Evolutionary conservation across 2,329 filamentous ascomycete species (phyloP), one percentile per base, ranked within the genome.

Genomic region (Fusarium brevicatenulatum): DNA sequence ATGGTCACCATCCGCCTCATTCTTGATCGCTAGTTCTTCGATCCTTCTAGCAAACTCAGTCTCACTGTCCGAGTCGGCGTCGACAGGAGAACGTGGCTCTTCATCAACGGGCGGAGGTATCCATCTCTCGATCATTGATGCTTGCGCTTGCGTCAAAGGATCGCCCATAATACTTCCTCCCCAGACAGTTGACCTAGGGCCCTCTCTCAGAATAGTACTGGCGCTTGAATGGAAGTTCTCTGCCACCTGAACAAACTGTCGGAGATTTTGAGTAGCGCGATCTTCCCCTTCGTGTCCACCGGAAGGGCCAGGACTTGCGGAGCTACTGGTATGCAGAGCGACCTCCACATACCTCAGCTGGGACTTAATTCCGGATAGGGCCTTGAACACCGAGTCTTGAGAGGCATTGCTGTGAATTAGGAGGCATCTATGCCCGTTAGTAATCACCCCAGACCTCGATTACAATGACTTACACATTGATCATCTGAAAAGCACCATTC

Each of bases 371-470:
- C 16, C 16, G 3, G 30, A 34, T 21, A 50, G 47, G 16, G 7
- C 47, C 30, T 34, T 50, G 21, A 34, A 32, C 5, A 34, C 47
- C 2, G 47, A 50, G 11, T 50, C 47, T 5, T 50, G 47, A 13
- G 47, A 50, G 11, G 47, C 34, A 9, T 50, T 34, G 16, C 47
- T 34, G 5, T 50, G 47, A 13, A 50, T 34, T 7, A 34, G 21
- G 5, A 50, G 47, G 30, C 47, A 50, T 1, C 47, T 50, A 18
- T 34, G 1, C 0, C 5, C 4, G 8, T 50, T 5, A 50, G 47
- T 13, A 23, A 34, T 50, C 16, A 5, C 5, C 0, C 8, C 0
- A 2, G 6, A 34, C 4, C 11, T 1, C 15, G 5, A 50, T 7
- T 2, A 34, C 4, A 10, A 19, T 19, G 47, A 19, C 47, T 7